These are phyloP conservation scores for Beauveria varroae DNA, from an alignment of 2,329 filamentous ascomycete species.

Conservation along the genomic window DNA sequence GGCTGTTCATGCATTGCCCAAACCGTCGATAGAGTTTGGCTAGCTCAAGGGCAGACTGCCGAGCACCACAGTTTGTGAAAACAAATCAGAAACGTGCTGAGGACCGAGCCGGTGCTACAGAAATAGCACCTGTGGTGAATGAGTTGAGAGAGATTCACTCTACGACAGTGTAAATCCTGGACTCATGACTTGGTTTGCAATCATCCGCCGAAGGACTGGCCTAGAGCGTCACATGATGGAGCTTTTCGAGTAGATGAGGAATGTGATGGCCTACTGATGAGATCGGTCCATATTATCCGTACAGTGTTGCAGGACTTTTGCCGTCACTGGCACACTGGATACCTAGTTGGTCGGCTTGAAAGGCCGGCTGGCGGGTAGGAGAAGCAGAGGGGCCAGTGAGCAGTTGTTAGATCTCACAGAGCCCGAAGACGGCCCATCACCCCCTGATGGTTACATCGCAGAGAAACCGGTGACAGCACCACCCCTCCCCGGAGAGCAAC, in stretches of 20 bases:
- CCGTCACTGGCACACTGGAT: not conserved
- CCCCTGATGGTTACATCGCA: slow-evolving; percentile 21
- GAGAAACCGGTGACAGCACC: slow-evolving; percentile 13
- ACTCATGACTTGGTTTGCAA: not conserved
- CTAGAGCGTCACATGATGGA: too few species aligned
- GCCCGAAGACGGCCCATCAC: slow-evolving; percentile 9
- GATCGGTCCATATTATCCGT: not conserved
- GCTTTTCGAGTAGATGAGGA: too few species aligned
- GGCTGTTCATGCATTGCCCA: not conserved
- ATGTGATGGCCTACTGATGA: not conserved
- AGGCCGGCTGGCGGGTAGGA: not conserved
- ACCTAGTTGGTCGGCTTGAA: not conserved
- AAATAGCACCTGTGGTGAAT: not conserved
- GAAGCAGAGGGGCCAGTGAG: not conserved
- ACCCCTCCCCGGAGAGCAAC: slow-evolving; percentile 9
- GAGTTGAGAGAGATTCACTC: not conserved
- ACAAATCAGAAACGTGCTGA: not conserved
- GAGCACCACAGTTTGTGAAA: not conserved
- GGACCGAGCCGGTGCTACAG: not conserved
- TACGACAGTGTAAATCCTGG: not conserved
- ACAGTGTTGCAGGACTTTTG: not conserved
- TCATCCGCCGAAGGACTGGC: not conserved
- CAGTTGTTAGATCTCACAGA: slow-evolving; percentile 7
- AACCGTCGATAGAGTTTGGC: slow-evolving; percentile 2
- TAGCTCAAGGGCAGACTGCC: not conserved